Percentiles rank a stretch among this genome's conserved stretches.
phyloP scores from a whole-genome alignment of 805 yeast species.

The Candida morakotiae region DNA sequence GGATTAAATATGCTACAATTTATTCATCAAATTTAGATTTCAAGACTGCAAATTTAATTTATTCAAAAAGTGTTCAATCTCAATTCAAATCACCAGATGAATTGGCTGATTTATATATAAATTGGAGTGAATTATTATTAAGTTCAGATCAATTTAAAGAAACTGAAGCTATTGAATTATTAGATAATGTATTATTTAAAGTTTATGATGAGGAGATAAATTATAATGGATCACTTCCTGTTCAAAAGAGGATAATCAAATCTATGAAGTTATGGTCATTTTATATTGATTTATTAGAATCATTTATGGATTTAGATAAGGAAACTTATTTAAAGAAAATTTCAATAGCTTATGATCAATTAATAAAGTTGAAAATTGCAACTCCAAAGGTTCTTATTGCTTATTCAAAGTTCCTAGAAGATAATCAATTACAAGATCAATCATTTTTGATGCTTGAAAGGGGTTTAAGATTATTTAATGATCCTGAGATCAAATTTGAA shows the following conservation, averaged over 20 bases:
- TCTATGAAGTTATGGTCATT: slow-evolving; percentile 67
- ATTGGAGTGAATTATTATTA: slow-evolving; percentile 70
- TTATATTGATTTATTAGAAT: slow-evolving; percentile 67
- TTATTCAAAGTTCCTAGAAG: slow-evolving; percentile 59
- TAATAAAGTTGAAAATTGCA: slow-evolving; percentile 51
- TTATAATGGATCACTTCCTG: slow-evolving; percentile 42
- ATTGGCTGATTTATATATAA: slow-evolving; percentile 63
- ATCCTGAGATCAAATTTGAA: slow-evolving; percentile 53
- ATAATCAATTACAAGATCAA: slow-evolving; percentile 41
- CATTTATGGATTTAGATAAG: slow-evolving; percentile 37
- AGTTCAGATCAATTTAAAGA: slow-evolving; percentile 44
- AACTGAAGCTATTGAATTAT: slow-evolving; percentile 32
- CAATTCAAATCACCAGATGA: slow-evolving; percentile 64
- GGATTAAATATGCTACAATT: slow-evolving; percentile 66
- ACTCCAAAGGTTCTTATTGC: slow-evolving; percentile 64
- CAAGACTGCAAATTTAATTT: slow-evolving; percentile 57
- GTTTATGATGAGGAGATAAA: slow-evolving; percentile 9
- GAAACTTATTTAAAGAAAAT: slow-evolving; percentile 16
- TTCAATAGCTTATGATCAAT: slow-evolving; percentile 20
- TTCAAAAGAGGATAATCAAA: slow-evolving; percentile 58
- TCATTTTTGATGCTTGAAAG: slow-evolving; percentile 62
- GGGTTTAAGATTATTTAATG: slow-evolving; percentile 59
- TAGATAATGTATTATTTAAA: slow-evolving; percentile 27
- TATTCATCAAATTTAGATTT: slow-evolving; percentile 56
- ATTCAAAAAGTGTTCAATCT: slow-evolving; percentile 63